These are phyloP conservation scores for Schizochytrium sp. DNA, from an alignment of 108 stramenopile genomes.

Conservation along the genomic window DNA sequence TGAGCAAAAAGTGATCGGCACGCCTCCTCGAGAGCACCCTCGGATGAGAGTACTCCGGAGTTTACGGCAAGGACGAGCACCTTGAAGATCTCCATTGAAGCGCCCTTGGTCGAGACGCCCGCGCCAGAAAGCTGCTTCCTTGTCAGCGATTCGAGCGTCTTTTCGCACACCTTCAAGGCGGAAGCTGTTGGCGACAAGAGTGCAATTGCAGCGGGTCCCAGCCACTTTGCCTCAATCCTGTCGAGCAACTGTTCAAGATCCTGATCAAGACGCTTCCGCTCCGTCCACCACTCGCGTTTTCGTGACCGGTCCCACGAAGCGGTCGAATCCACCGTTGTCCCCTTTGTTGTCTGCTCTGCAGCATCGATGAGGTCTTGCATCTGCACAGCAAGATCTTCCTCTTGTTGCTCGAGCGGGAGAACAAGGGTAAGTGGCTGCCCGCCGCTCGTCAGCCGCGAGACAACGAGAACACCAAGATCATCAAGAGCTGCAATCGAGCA, in stretches of 20 bases:
- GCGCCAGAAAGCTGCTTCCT: neutral
- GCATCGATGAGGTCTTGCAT: neutral
- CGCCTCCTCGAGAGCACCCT: neutral
- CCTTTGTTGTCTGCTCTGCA: slow-evolving; percentile 7
- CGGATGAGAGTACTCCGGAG: neutral
- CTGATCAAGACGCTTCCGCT: neutral
- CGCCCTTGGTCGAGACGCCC: neutral
- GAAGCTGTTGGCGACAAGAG: neutral
- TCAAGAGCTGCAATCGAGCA: neutral
- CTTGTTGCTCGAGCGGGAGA: neutral
- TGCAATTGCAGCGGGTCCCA: neutral
- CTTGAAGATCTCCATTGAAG: neutral
- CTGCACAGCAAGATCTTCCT: neutral
- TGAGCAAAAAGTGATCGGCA: neutral
- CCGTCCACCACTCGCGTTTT: neutral
- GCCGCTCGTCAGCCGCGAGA: neutral
- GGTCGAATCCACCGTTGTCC: neutral
- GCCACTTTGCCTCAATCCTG: neutral
- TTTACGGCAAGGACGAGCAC: neutral
- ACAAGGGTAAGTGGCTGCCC: neutral
- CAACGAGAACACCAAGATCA: neutral
- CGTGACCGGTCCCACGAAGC: neutral
- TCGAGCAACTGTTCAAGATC: neutral
- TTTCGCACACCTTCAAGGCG: neutral
- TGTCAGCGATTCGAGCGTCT: neutral